Evolutionary conservation across 2,329 filamentous ascomycete species (phyloP), one percentile per base, ranked within the genome.

Genomic region (Ophiostoma novo-ulmi): DNA sequence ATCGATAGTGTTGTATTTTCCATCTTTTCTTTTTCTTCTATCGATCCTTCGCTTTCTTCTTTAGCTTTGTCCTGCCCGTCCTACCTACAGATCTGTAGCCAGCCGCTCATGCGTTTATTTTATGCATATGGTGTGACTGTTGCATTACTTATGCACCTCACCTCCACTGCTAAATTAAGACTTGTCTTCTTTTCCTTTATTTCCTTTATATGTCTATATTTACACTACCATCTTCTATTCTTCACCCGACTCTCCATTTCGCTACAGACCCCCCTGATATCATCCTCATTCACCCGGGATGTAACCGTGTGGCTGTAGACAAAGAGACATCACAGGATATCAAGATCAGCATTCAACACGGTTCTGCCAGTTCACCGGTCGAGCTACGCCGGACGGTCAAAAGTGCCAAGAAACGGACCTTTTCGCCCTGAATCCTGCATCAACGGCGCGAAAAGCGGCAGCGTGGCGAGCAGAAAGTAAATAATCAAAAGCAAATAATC

Each of bases 51-150:
- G 11, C 13, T 63, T 36, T 35, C 58, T 36, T 36, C n/a, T 14
- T 20, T 8, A 4, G 58, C 58, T 8, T 20, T 13, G 10, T 10
- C 58, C 26, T 36, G 14, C 14, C 31, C 52, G 52, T 22, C 52
- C 31, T 17, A 36, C 63, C 14, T 66, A 5, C 6, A 66, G 31
- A 66, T 22, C 38, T 68, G 31, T 64, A 39, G 39, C 52, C 69
- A 70, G 65, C 55, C 22, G 48, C 52, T 38, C 69, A 64, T 68
- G 70, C 63, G 66, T 35, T 65, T 67, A 55, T 26, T 52, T 31
- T 44, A 39, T 71, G 67, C 70, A 71, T 71, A 66, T 71, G 70
- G 67, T 38, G 67, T 35, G 66, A 68, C 61, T 58, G 26, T 36
- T 71, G 58, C 67, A 58, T 63, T 36, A 20, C 26, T 31, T 36